Evolutionary conservation across 129 eudicot genomes (phyloP), one percentile per base, ranked within the genome.

Genomic region (Pseudognaphalium luteoalbum): DNA sequence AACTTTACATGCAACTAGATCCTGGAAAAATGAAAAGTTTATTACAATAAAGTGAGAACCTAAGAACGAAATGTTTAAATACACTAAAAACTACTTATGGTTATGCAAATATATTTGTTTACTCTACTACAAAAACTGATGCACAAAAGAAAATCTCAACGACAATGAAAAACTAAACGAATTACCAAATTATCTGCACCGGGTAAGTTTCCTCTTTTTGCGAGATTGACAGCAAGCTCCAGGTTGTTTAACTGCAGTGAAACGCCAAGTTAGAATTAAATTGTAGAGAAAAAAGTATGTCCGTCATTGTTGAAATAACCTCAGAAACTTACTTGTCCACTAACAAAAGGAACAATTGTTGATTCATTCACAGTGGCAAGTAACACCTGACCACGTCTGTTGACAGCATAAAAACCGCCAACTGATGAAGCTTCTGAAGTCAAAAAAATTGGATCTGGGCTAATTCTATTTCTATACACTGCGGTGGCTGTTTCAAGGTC

Each of bases 221-320:
- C 98, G 73, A 93, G 98, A 88, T 84, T 93, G 42, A 93, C 98
- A 74, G 98, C 98, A 85, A 93, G 98, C 83, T 93, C 98, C 81
- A 93, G 84, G 82, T 93, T 93, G 80, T 93, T 93, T 65, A 93
- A 81, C 98, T 93, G 97, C 71, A 76, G 21, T 42, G 20, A 57
- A 71, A 83, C 3, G 25, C 22, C 29, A 33, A 17, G 17, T 42
- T 35, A 41, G 47, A 2, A 15, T 68, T 37, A 9, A 3, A 7
- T 50, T 39, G 12, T 25, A 68, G 1, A 8, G 42, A 12, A 1
- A 54, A 68, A 4, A 17, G 9, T 30, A 51, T 32, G 41, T 11
- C 21, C 60, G 6, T 15, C 20, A 44, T 11, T 29, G 21, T 41
- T 17, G 22, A 74, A 39, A 33, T 8, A 80, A 52, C 30, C 52